Percentiles rank a stretch among this genome's conserved stretches.
phyloP scores from a whole-genome alignment of 768 basidiomycete species.

The Amanita fuliginea region DNA sequence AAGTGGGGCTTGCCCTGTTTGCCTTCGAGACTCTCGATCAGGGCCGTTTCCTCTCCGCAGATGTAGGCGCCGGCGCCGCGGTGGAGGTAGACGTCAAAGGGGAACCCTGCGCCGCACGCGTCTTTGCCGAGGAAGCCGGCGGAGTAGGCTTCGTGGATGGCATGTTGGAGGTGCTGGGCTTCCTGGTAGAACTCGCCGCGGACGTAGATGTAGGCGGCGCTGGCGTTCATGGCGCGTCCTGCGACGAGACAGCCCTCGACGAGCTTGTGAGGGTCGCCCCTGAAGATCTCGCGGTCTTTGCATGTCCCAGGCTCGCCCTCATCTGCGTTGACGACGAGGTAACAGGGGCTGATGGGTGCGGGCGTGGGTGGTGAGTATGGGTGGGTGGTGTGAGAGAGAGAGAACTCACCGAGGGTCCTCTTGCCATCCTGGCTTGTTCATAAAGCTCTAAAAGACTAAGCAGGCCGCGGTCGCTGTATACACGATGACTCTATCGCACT shows the following conservation, averaged over 20 bases:
- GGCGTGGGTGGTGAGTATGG: not conserved
- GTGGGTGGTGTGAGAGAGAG: too few relatives aligned
- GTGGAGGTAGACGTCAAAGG: conserved; percentile 98
- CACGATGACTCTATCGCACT: too few relatives aligned
- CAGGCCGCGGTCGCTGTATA: too few relatives aligned
- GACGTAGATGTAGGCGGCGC: conserved; percentile 98
- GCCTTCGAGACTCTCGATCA: conserved; percentile 95
- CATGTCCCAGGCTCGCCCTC: conserved; percentile 99
- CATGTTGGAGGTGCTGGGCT: conserved; percentile 87
- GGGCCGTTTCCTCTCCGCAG: conserved; percentile 95
- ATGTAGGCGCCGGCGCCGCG: conserved; percentile 98
- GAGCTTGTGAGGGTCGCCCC: conserved; percentile 98
- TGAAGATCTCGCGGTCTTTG: conserved; percentile 97
- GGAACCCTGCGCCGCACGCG: conserved; percentile 85
- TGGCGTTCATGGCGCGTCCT: conserved; percentile 95
- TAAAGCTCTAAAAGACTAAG: too few relatives aligned
- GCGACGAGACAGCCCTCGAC: conserved; percentile 97
- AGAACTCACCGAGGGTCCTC: conserved; percentile 64
- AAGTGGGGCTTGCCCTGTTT: conserved; percentile 97
- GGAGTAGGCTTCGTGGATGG: conserved; percentile 90
- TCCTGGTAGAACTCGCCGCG: conserved; percentile 98
- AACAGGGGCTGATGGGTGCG: conserved; percentile 55
- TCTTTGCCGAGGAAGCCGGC: conserved; percentile 83
- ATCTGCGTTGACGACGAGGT: conserved; percentile 96
- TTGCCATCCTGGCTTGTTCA: conserved; percentile 99